phyloP scores from a whole-genome alignment of 169 alveolate species.

The Prorocentrum cordatum region DNA sequence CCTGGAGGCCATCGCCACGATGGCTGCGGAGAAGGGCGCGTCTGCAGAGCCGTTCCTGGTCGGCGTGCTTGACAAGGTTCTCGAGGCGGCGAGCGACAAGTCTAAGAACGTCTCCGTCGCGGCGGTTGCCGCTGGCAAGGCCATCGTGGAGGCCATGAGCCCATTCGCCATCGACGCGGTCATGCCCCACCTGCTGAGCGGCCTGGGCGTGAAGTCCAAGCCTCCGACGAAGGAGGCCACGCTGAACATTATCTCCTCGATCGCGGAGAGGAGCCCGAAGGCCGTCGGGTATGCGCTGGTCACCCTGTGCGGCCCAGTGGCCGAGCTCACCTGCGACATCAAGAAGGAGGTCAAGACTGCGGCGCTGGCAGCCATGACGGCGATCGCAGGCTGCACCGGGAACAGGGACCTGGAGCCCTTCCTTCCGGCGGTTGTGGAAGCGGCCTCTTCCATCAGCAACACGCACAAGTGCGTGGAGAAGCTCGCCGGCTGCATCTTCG shows the following conservation, averaged over 20 bases:
- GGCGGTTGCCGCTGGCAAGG: conserved; percentile 54
- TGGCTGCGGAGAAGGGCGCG: conserved; percentile 12
- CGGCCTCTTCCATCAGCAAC: conserved; percentile 42
- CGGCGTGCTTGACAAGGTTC: background rate
- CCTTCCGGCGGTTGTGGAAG: conserved; percentile 45
- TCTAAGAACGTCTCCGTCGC: conserved; percentile 45
- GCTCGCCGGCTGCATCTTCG: conserved; percentile 66
- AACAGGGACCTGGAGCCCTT: conserved; percentile 60
- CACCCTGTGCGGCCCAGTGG: no score
- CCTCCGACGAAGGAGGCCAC: conserved; percentile 64
- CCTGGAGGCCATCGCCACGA: conserved; percentile 10
- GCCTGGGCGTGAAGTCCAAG: conserved; percentile 56
- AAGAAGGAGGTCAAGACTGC: conserved; percentile 63
- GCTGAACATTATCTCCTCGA: conserved; percentile 19
- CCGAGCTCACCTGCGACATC: conserved; percentile 63
- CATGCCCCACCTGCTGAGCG: conserved; percentile 31
- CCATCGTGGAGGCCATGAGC: background rate
- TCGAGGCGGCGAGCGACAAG: conserved; percentile 39
- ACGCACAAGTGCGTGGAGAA: conserved; percentile 53
- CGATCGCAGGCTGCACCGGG: conserved; percentile 53
- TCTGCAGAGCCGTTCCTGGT: conserved; percentile 61
- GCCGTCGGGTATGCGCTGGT: no score
- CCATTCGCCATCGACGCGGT: conserved; percentile 38
- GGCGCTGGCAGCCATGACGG: conserved; percentile 57
- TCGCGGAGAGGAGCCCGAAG: conserved; percentile 18